Evolutionary conservation across 1,139 yeast genomes (phyloP).

Genomic region (Hemisphaericaspora xylofermentans): DNA sequence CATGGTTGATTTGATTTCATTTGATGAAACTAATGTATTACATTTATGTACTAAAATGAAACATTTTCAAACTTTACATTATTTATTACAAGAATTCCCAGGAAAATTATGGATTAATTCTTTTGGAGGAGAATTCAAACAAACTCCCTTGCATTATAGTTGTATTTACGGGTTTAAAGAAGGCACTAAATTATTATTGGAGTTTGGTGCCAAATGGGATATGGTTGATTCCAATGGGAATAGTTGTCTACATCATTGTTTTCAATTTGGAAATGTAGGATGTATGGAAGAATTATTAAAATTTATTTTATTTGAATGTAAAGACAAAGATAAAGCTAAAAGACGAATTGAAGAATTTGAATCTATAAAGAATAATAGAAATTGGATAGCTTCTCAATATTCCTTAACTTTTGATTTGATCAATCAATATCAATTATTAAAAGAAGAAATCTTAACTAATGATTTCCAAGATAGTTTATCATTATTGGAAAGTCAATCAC

Average conservation of each 20-base stretch:
- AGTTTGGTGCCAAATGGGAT: conserved; percentile 76
- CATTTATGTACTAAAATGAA: conserved; percentile 67
- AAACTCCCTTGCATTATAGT: conserved; percentile 76
- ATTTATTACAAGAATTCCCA: conserved; percentile 79
- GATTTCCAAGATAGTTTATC: conserved; percentile 2
- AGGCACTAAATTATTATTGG: conserved; percentile 68
- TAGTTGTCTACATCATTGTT: conserved; percentile 77
- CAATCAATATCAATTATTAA: conserved; percentile 22
- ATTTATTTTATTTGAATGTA: conserved; percentile 20
- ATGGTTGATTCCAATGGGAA: conserved; percentile 64
- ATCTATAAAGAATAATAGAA: conserved; percentile 49
- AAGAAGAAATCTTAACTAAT: conserved; percentile 14
- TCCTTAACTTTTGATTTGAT: conserved; percentile 51
- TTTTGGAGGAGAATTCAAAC: conserved; percentile 49
- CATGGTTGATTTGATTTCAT: conserved; percentile 47
- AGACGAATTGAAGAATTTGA: conserved; percentile 33
- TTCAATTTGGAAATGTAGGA: conserved; percentile 69
- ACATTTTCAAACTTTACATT: conserved; percentile 79
- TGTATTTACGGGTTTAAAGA: conserved; percentile 66
- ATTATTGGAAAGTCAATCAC: conserved; percentile 8
- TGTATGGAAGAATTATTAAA: conserved; percentile 62
- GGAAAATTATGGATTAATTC: conserved; percentile 57
- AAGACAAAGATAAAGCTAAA: conserved; percentile 39
- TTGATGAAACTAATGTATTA: conserved; percentile 68
- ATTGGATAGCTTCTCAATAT: conserved; percentile 69